Evolutionary conservation across 768 basidiomycete genomes (phyloP).

Genomic region (Kwoniella botswanensis): DNA sequence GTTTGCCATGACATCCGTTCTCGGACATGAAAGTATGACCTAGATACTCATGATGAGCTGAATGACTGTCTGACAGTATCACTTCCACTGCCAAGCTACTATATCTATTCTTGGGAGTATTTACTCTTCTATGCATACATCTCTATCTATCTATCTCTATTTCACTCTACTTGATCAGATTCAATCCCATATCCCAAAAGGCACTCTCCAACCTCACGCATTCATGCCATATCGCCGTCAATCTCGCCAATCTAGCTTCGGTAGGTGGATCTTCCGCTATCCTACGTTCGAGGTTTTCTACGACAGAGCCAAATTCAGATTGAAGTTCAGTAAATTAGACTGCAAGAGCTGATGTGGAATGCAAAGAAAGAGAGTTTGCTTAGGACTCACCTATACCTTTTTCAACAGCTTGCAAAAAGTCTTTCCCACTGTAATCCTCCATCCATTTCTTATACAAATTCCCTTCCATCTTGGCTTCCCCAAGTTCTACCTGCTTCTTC

Average conservation of each 20-base stretch:
- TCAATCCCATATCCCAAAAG: slow-evolving; percentile 81
- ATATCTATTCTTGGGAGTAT: too few relatives aligned
- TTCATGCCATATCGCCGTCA: slow-evolving; percentile 73
- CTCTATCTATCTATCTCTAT: neutral
- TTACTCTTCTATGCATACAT: too few relatives aligned
- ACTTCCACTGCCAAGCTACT: too few relatives aligned
- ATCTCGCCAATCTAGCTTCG: slow-evolving; percentile 66
- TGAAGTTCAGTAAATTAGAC: neutral
- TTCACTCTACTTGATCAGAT: slow-evolving; percentile 9
- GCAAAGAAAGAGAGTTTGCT: too few relatives aligned
- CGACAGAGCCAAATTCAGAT: neutral
- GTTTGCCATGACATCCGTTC: too few relatives aligned
- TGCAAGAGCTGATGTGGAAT: too few relatives aligned
- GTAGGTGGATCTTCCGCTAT: slow-evolving; percentile 72
- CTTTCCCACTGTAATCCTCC: slow-evolving; percentile 71
- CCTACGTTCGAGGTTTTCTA: slow-evolving; percentile 75
- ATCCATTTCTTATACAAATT: slow-evolving; percentile 72
- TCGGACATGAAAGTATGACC: too few relatives aligned
- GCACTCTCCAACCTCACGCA: slow-evolving; percentile 78
- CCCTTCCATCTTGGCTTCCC: slow-evolving; percentile 67
- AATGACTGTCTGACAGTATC: too few relatives aligned
- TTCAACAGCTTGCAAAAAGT: slow-evolving; percentile 74
- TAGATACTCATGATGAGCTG: too few relatives aligned
- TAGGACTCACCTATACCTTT: slow-evolving; percentile 70
- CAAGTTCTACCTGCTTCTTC: slow-evolving; percentile 64